Conservation (phyloP, 768 basidiomycete species). For the Rhizopogon roseolus region DNA sequence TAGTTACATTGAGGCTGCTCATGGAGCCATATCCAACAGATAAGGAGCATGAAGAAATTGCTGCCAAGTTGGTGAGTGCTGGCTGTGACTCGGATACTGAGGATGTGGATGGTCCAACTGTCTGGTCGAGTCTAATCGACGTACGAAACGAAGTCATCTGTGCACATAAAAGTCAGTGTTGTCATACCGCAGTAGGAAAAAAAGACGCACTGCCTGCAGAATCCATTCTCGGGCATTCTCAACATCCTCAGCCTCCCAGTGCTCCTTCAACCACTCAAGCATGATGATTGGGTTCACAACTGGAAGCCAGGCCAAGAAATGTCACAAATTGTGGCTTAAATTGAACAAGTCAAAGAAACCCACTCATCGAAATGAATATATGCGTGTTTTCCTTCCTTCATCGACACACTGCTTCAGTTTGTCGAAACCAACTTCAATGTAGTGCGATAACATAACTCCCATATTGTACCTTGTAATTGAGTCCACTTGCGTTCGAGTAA, state of each 20-base stretch:
- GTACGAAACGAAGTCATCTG: no score
- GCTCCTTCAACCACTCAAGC: neutral
- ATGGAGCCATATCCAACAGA: neutral
- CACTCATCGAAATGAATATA: constrained; percentile 10
- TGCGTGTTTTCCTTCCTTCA: constrained; percentile 2
- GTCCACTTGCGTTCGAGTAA: constrained; percentile 14
- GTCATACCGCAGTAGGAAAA: no score
- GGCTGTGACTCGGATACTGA: no score
- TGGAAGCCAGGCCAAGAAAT: neutral
- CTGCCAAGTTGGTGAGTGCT: neutral
- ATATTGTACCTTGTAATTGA: constrained; percentile 11
- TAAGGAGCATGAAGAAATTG: neutral
- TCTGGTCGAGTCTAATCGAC: no score
- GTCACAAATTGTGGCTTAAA: neutral
- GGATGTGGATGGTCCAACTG: no score
- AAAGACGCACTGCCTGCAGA: neutral
- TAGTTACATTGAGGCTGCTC: neutral
- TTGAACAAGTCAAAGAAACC: neutral
- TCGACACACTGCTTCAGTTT: constrained; percentile 29
- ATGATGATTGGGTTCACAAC: constrained; percentile 15
- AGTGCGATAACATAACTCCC: constrained; percentile 20
- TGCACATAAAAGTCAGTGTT: no score
- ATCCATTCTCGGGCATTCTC: neutral
- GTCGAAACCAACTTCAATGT: constrained; percentile 19
- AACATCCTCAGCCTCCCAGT: constrained; percentile 6